A percentile compares a stretch with the other conserved stretches of the same genome.
Conservation (phyloP, 140 eudicot species). For the Erigeron philadelphicus region DNA sequence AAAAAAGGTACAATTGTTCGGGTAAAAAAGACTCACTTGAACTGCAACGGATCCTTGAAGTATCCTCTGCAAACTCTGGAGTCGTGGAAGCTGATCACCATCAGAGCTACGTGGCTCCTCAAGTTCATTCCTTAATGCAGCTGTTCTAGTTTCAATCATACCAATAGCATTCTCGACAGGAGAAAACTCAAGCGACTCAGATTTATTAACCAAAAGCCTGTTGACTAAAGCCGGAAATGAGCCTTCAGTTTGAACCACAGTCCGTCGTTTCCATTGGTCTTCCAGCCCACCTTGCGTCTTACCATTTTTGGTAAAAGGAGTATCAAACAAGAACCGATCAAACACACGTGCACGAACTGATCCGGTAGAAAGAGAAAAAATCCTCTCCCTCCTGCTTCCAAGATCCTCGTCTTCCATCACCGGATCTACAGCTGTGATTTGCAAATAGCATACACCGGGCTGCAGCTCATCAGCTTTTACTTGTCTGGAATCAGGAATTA, state of each 20-base stretch:
- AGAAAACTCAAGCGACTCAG: constrained; percentile 91
- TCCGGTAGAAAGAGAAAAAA: constrained; percentile 88
- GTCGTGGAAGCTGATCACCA: constrained; percentile 97
- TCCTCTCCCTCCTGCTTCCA: constrained; percentile 92
- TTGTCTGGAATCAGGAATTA: constrained; percentile 91
- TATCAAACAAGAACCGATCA: constrained; percentile 91
- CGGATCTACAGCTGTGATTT: constrained; percentile 95
- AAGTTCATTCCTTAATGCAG: constrained; percentile 90
- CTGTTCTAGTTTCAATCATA: constrained; percentile 95
- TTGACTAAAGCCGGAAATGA: constrained; percentile 97
- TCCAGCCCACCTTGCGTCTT: constrained; percentile 98
- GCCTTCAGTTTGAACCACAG: constrained; percentile 91
- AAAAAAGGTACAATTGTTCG: constrained; percentile 12
- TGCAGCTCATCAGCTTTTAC: constrained; percentile 86
- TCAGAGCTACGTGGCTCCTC: constrained; percentile 97
- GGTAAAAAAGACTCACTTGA: constrained; percentile 57
- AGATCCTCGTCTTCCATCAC: constrained; percentile 98
- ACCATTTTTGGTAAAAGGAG: constrained; percentile 94
- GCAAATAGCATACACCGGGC: constrained; percentile 82
- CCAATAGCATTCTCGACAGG: constrained; percentile 99
- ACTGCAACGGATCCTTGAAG: constrained; percentile 99
- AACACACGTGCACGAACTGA: constrained; percentile 92
- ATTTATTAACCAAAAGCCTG: constrained; percentile 72
- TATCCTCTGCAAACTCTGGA: constrained; percentile 91
- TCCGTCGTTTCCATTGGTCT: constrained; percentile 94